Evolutionary conservation across 345 rosid genomes (phyloP), one percentile per base, ranked within the genome.

Genomic region (Rhodamnia rubescens): DNA sequence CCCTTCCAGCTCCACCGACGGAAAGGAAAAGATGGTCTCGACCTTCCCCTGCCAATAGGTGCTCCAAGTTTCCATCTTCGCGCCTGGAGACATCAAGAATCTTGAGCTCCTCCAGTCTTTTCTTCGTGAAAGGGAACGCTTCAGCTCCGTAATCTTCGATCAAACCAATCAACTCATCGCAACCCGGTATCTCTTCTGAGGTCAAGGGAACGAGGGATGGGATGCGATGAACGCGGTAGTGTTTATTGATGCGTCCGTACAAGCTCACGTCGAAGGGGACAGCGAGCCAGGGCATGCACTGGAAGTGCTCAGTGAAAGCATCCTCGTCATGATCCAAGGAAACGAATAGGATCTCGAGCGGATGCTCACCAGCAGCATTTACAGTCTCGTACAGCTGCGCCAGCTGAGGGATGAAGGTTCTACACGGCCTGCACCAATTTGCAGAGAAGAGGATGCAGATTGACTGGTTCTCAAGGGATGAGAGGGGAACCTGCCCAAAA

Each of bases 401-500:
- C 86, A 95, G 90, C 83, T 91, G 92, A 36, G 97, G 98, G 36
- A 85, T 88, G 87, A 95, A 95, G 55, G 86, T 61, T 74, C 90
- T 93, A 84, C 97, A 95, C 27, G 98, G 98, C 89, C 94, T 91
- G 90, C 98, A 92, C 98, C 98, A 93, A 92, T 92, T 94, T 85
- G 96, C 97, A 7, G 97, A 95, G 90, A 94, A 95, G 89, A 94
- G 92, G 84, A 94, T 93, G 89, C 93, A 94, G 86, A 92, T 83
- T 15, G 86, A 87, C 90, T 88, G 93, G 82, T 92, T 92, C 29
- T 87, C 88, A 82, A 89, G 87, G 20, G 92, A 91, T 85, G 94
- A 87, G 85, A 93, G 81, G 20, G 97, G 93, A 64, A 94, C 94
- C 97, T 93, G 47, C 80, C 80, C 80, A 36, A 36, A 36, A 6